These are phyloP conservation scores for Eremothecium gossypii DNA, from an alignment of 1,139 yeast genomes.

Conservation along the genomic window DNA sequence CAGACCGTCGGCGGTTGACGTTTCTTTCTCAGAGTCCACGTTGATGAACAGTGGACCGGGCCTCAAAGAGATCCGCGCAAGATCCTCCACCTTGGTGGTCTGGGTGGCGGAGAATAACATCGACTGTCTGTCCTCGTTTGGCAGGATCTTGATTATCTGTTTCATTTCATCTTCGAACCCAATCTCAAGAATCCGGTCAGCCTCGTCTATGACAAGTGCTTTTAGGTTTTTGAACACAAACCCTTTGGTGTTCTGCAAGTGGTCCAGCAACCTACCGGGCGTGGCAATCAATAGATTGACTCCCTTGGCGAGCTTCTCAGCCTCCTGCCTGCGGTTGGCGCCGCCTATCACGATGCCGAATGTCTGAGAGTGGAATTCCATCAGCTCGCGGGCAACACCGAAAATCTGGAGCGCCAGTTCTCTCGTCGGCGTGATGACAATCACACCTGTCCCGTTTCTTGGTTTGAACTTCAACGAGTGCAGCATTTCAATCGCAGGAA, in stretches of 20 bases:
- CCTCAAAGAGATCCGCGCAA: slow-evolving; percentile 90
- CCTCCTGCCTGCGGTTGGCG: slow-evolving; percentile 94
- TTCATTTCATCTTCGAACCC: slow-evolving; percentile 99
- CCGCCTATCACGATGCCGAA: slow-evolving; percentile 97
- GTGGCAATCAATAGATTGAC: slow-evolving; percentile 92
- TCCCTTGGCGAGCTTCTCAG: slow-evolving; percentile 87
- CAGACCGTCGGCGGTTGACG: slow-evolving; percentile 90
- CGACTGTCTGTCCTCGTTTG: slow-evolving; percentile 88
- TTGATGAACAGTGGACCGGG: slow-evolving; percentile 94
- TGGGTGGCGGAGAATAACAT: slow-evolving; percentile 98
- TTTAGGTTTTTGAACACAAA: slow-evolving; percentile 90
- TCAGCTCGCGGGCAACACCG: slow-evolving; percentile 90
- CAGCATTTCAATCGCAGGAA: slow-evolving; percentile 89
- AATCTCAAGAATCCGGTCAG: slow-evolving; percentile 91
- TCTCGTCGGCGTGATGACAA: slow-evolving; percentile 81
- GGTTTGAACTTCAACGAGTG: slow-evolving; percentile 87
- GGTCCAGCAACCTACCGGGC: slow-evolving; percentile 95
- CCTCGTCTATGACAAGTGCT: slow-evolving; percentile 92
- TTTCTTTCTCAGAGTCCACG: slow-evolving; percentile 75
- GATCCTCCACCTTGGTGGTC: slow-evolving; percentile 95
- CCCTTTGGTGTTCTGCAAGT: slow-evolving; percentile 89
- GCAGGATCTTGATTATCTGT: slow-evolving; percentile 88
- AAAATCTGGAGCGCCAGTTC: slow-evolving; percentile 93
- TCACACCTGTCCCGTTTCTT: slow-evolving; percentile 84
- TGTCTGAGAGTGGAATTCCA: slow-evolving; percentile 84